Base-by-base conservation (phyloP, 2,329 filamentous ascomycete genomes). In the Hawksworthiomyces lignivorus region DNA sequence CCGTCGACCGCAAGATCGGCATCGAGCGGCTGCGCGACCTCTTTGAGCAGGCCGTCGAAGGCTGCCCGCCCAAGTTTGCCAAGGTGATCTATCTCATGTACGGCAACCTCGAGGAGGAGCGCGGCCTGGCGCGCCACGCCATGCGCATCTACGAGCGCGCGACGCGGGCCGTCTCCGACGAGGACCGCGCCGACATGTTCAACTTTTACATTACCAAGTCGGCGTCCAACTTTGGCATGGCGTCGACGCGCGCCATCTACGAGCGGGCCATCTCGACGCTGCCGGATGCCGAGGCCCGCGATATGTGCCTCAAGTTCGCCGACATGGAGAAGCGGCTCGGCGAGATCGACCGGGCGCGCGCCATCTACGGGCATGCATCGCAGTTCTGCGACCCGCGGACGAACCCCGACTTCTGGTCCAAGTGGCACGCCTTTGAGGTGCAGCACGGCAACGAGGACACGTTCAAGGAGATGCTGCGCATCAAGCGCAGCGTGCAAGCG, bases 71-170 rank as follows among this genome's bases (percentile, higher is more conserved):
- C 1, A 94, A 90, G 53, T 98, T 98, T 56, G 92, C 92, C 49
- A 97, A 97, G 65, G 81, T 87, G 1, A 74, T 98, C 6, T 98
- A 95, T 59, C 75, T 98, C 48, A 97, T 98, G 92, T 98, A 98
- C 61, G 92, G 92, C 49, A 92, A 94, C 51, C 69, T 98, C 21
- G 92, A 98, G 62, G 92, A 98, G 64, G 92, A 98, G 56, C 78
- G 92, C 27, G 92, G 92, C 2, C 77, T 98, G 14, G 90, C 92
- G 10, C 78, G 94, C 37, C 90, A 97, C 59, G 94, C 94, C 3
- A 98, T 98, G 92, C 84, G 92, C 46, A 98, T 98, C 52, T 98
- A 98, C 63, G 94, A 98, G 66, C 84, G 92, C 45, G 92, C 92
- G 7, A 98, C 92, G 5, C 80, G 92, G 24, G 89, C 90, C 11